Base-by-base conservation (phyloP, 768 basidiomycete genomes). In the Lactifluus volemus region DNA sequence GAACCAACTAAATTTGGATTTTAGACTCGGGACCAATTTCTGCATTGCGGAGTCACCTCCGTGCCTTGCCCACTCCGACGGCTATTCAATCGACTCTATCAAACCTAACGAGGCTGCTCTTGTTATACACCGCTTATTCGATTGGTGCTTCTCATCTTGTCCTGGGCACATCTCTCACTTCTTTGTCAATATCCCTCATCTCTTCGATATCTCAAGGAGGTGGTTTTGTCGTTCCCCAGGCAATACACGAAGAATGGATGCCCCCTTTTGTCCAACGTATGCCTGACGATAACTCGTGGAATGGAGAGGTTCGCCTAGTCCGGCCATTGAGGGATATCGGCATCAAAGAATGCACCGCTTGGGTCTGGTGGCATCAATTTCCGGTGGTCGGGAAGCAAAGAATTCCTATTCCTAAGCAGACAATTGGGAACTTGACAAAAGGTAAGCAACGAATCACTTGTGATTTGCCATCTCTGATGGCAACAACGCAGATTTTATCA, bases 91-190 rank as follows among this genome's bases (percentile, higher is more conserved):
- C 73, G 32, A 78, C 85, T 0, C 75, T 90, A 49, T 78, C 80
- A 49, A 80, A 74, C 17, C 74, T 92, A 14, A 78, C 78, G 55
- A 82, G 89, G 19, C 72, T 91, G n/a, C 75, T 93, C 12, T 75
- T 92, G 29, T 73, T 91, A 17, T 78, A 88, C 65, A 84, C 86
- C 0, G 84, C 90, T 5, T 72, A 74, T 29, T 76, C 78, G 1
- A 79, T 75, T 4, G 69, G 71, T 4, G 84, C 84, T n/a, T 90
- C 90, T 0, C 89, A 92, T 69, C 75, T 92, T 15, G 76, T 92
- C 14, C 78, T 92, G 12, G 91, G 91, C 63, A 86, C 89, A 14
- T 85, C 84, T 2, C 74, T 91, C n/a, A 92, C 91, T 1, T 83
- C 85, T 0, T 75, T 92, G 0, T 89, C 90, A 0, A 79, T 92